Base-by-base conservation (phyloP, 2,329 filamentous ascomycete genomes). In the Falciphora oryzae region DNA sequence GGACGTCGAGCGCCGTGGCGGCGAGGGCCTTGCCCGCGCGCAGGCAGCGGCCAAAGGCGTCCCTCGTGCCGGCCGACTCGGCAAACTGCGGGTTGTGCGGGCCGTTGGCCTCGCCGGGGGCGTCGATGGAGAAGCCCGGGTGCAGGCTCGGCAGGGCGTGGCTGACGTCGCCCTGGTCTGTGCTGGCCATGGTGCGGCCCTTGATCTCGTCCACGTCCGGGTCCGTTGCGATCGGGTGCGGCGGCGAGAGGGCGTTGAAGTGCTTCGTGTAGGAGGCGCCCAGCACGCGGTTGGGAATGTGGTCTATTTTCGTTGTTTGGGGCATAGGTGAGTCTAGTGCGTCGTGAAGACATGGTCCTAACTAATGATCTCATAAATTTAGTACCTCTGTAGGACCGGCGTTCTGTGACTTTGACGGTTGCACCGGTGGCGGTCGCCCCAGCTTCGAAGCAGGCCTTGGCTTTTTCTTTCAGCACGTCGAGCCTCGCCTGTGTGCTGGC, bases 81-180 rank as follows among this genome's bases (percentile, higher is more conserved):
- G 81, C 80, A 67, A 85, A 88, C 0, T 80, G 78, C 0, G 80
- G 78, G 11, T 79, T 87, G 66, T 84, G 84, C 27, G 83, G 83
- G 0, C 81, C 79, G 18, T 73, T 73, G 1, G 77, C 77, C 3
- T 76, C 75, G 2, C 75, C 74, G 0, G 80, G 78, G 3, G 82
- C 77, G 22, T 73, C 75, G 65, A 86, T 84, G 31, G 77, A 76
- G 69, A 86, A 87, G 8, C 80, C 79, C 1, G 79, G 75, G 64
- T 78, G 82, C 56, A 88, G 71, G 63, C 81, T 83, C 56, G 85
- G 85, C 76, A 86, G 79, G 1, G 77, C 81, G 68, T 87, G 81
- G 67, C 81, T 85, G 64, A 87, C 73, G 67, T 88, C 80, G 0
- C 85, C 85, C 73, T 86, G 83, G 69, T 88, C 85, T 0, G 83